Base-by-base conservation (phyloP, 768 basidiomycete genomes). In the Macrolepiota albuminosa region DNA sequence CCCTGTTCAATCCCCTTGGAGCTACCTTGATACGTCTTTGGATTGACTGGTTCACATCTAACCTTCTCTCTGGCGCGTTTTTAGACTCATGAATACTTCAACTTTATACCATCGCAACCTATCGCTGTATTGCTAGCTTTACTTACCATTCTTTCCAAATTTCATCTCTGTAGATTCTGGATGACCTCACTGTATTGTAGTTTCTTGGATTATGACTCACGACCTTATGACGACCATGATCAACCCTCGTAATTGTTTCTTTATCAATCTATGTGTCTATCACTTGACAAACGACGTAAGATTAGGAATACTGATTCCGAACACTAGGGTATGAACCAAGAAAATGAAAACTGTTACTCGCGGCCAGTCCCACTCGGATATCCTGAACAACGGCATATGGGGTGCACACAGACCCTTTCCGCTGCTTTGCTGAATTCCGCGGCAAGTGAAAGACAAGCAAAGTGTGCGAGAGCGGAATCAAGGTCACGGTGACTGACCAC, bases 1-100 rank as follows among this genome's bases (percentile, higher is more conserved):
- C 24, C 16, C 54, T 43, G 54, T 59, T n/a, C 48, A 59, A 18
- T 45, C n/a, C 31, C 29, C 40, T 13, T 63, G 62, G 62, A 24
- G 33, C 29, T 26, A 53, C 45, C 24, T 57, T 4, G 50, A 63
- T 40, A 39, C 50, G 10, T 53, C 58, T 31, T 40, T 31, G 42
- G 14, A 43, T 21, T 43, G 42, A 18, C 2, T 18, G 14, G 45
- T 16, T 43, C 57, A 43, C 43, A 54, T 50, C 14, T 56, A 53
- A 43, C 46, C 40, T 42, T 47, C 39, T 18, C 42, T 42, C 8
- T 18, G 13, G 5, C 34, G 21, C 24, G 50, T 51, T 21, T 36
- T 26, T 6, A 10, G 33, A 50, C 33, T 8, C 11, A 1, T 24
- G 24, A 26, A 4, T 26, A 50, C 10, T 9, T 43, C 26, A 21